phyloP scores from a whole-genome alignment of 768 basidiomycete species.

The Phaeotremella fagi region DNA sequence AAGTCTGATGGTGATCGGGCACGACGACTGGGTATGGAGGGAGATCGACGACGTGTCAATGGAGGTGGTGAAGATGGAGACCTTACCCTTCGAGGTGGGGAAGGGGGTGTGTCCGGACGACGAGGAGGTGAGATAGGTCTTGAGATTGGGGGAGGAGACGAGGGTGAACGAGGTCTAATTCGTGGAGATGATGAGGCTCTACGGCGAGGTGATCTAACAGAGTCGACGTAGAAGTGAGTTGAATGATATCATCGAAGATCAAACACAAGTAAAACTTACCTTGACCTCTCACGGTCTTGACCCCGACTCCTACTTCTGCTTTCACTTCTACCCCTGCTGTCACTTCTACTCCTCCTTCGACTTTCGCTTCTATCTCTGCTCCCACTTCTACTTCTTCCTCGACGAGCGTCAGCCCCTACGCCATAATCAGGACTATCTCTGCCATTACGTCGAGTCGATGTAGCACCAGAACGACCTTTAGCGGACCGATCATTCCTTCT shows the following conservation, averaged over 20 bases:
- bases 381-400: background rate
- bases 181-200: constrained; percentile 8
- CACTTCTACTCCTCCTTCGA: background rate
- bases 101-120: too few relatives aligned
- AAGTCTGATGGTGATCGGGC: too few relatives aligned
- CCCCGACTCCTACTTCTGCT: background rate
- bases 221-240: background rate
- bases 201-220: background rate
- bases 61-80: too few relatives aligned
- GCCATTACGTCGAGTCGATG: background rate
- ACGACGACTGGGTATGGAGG: too few relatives aligned
- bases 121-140: too few relatives aligned
- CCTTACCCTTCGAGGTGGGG: too few relatives aligned
- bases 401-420: constrained; percentile 13
- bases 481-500: background rate
- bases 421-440: constrained; percentile 38
- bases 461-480: background rate
- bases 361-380: background rate
- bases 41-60: too few relatives aligned
- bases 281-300: background rate
- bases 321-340: background rate
- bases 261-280: background rate
- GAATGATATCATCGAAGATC: background rate
- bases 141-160: too few relatives aligned
- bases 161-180: background rate